Base-by-base conservation (phyloP, 495 filamentous ascomycete species). In the Penicillium tannophilum region DNA sequence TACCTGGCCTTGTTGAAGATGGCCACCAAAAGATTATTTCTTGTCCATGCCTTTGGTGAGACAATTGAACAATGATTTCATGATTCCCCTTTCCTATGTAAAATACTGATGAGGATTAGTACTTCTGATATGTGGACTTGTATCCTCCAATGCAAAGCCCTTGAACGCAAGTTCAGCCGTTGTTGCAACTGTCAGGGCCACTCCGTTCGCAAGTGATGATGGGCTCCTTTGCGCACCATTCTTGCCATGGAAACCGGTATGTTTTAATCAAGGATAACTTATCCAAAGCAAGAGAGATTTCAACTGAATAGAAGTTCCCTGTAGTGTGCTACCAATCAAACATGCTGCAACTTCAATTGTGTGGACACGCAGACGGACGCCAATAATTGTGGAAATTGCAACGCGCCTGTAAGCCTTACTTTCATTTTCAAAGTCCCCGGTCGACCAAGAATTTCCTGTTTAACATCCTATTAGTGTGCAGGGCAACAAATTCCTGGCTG, bases 331-430 rank as follows among this genome's bases (percentile, higher is more conserved):
- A 36, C 23, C 3, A 52, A 52, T 23, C 6, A 51, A 49, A 47
- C 54, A 52, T 68, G 65, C 23, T 68, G 65, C 55, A 63, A 63
- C 52, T 61, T 56, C n/a, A 31, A 41, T 23, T 68, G 65, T 16
- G 58, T 55, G 7, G 41, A 68, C 11, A 58, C 60, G 11, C 20
- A 35, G 16, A 41, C 59, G 2, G 59, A 44, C 28, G 30, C 51
- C 12, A 30, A 45, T 4, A 67, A 60, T 7, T 67, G 64, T 44
- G 64, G 64, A 30, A 49, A 42, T 30, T 67, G 64, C 39, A 53
- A 59, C 26, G 48, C 54, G 10, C 16, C 23, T 9, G 64, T 66
- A 55, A 23, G 61, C 46, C 2, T 17, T 7, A 9, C 16, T 14
- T 55, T 46, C 2, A 12, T 10, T 2, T n/a, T 23, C 0, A 35